Percentiles rank a stretch among this genome's conserved stretches.
These are phyloP conservation scores for Malus fusca DNA, from an alignment of 306 rosid species.

Conservation along the genomic window DNA sequence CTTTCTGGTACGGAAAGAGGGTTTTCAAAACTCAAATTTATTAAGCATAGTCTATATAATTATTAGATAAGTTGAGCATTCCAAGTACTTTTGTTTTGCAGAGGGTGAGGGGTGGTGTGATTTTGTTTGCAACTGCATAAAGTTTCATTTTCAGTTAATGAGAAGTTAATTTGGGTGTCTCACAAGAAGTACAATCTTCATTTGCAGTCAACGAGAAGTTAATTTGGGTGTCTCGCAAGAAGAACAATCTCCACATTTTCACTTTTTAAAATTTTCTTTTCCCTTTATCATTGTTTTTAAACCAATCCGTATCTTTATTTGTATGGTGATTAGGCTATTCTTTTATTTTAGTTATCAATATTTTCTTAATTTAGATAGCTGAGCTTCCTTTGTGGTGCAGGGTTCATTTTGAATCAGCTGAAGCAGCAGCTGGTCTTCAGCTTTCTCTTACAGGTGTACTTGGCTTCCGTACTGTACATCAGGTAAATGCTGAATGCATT, in stretches of 20 bases:
- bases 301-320: background rate
- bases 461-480: conserved; percentile 86
- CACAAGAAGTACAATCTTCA: background rate
- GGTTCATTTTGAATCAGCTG: conserved; percentile 78
- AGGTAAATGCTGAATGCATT: conserved; percentile 41
- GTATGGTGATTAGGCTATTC: background rate
- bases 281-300: background rate
- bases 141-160: background rate
- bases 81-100: background rate
- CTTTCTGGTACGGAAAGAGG: background rate
- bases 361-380: conserved; percentile 18
- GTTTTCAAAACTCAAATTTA: background rate
- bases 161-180: too few species aligned
- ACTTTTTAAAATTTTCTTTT: background rate
- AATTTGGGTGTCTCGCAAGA: too few species aligned
- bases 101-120: background rate
- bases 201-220: background rate
- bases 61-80: background rate
- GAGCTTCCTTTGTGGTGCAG: conserved; percentile 36
- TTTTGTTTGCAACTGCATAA: background rate
- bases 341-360: background rate
- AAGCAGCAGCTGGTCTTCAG: conserved; percentile 71
- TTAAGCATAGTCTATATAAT: background rate
- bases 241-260: background rate
- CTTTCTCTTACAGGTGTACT: conserved; percentile 89